These are phyloP conservation scores for Vitis hybrid DNA, from an alignment of 177 flowering plant genomes.

Conservation along the genomic window DNA sequence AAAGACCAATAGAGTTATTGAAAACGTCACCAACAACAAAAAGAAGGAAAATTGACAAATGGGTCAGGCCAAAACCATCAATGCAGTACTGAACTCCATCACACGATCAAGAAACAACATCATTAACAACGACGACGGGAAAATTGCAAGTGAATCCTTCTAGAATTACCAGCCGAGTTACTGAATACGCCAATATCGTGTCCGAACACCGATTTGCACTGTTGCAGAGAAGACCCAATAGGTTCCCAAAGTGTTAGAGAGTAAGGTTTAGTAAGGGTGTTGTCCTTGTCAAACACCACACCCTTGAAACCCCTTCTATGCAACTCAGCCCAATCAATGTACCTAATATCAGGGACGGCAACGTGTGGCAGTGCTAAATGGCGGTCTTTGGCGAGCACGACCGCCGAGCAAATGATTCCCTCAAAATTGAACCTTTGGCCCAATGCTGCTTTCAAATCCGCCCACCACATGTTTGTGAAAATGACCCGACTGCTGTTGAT, in stretches of 20 bases:
- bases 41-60: not conserved
- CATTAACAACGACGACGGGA: not conserved
- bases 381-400: conserved; percentile 48
- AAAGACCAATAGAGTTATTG: no score
- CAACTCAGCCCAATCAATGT: conserved; percentile 83
- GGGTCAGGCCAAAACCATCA: not conserved
- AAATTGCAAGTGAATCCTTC: not conserved
- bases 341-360: conserved; percentile 64
- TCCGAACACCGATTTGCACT: conserved; percentile 73
- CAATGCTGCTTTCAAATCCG: conserved; percentile 51
- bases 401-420: conserved; percentile 49
- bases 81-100: no score
- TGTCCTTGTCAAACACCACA: conserved; percentile 93
- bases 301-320: conserved; percentile 65
- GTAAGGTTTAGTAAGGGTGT: conserved; percentile 84
- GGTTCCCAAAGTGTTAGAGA: conserved; percentile 58
- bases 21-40: not conserved
- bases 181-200: conserved; percentile 72
- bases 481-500: conserved; percentile 3
- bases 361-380: conserved; percentile 77
- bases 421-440: conserved; percentile 79
- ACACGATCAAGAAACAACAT: no score
- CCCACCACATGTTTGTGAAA: conserved; percentile 74
- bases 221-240: conserved; percentile 49
- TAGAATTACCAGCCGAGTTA: conserved; percentile 73